A percentile compares a stretch with the other conserved stretches of the same genome.
These are phyloP conservation scores for Vigna reflexopilosa DNA, from an alignment of 306 rosid species.

Conservation along the genomic window DNA sequence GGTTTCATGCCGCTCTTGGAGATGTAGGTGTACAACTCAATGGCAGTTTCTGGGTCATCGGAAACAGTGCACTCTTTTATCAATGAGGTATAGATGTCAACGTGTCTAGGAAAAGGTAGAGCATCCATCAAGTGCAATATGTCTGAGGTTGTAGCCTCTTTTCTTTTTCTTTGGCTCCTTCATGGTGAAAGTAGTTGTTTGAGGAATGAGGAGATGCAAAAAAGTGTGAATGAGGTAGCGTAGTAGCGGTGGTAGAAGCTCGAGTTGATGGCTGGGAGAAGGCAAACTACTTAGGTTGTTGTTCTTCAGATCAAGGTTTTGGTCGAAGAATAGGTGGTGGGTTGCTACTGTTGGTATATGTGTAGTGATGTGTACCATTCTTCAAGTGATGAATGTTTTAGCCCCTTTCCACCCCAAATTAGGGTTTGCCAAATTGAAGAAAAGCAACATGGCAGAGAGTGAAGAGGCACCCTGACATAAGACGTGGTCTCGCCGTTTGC, in stretches of 20 bases:
- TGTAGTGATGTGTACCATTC: conserved; percentile 42
- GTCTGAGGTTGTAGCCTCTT: conserved; percentile 47
- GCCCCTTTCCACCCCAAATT: no score
- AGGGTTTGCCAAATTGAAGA: no score
- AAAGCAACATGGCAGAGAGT: no score
- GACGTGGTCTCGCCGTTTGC: no score
- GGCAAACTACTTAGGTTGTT: neutral
- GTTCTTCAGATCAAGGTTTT: conserved; percentile 12
- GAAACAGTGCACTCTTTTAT: conserved; percentile 56
- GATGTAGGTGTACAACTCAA: conserved; percentile 51
- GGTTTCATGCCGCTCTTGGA: conserved; percentile 36
- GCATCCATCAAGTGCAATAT: conserved; percentile 58
- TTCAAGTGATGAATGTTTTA: neutral
- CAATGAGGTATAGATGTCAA: conserved; percentile 57
- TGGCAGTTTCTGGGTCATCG: conserved; percentile 49
- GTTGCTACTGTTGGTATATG: conserved; percentile 35
- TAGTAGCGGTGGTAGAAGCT: conserved; percentile 29
- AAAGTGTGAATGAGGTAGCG: conserved; percentile 38
- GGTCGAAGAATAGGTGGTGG: conserved; percentile 7
- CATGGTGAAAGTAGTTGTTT: neutral
- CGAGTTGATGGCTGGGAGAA: conserved; percentile 35
- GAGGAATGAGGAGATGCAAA: conserved; percentile 29
- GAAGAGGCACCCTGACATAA: no score
- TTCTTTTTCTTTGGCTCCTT: neutral
- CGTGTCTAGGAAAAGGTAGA: conserved; percentile 46